These are phyloP conservation scores for Trichocomaceae sp. DNA, from an alignment of 2,329 filamentous ascomycete species.

Conservation along the genomic window DNA sequence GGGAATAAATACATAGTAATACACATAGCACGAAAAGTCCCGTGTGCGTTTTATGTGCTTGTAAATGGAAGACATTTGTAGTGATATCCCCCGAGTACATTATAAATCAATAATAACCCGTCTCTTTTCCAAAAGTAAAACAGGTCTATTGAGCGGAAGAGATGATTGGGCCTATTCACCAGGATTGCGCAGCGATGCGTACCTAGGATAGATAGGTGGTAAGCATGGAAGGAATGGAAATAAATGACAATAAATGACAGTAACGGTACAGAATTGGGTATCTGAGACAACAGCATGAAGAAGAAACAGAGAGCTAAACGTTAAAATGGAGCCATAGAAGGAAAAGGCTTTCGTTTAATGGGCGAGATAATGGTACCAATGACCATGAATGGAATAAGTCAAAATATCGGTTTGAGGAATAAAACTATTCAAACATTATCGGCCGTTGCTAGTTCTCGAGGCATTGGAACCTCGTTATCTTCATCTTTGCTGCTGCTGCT, in stretches of 20 bases:
- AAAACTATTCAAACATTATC: slow-evolving; percentile 1
- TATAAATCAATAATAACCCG: neutral
- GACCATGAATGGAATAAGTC: neutral
- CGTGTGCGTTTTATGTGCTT: neutral
- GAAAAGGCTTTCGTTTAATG: neutral
- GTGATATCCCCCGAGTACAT: neutral
- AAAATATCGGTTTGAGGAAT: no score
- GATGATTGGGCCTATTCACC: neutral
- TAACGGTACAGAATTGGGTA: slow-evolving; percentile 9
- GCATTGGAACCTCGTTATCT: slow-evolving; percentile 13
- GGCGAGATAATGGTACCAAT: neutral
- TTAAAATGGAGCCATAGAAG: neutral
- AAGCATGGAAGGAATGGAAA: neutral
- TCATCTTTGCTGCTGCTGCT: slow-evolving; percentile 23
- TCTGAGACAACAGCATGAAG: slow-evolving; percentile 9
- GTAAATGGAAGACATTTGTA: neutral
- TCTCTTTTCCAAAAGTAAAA: neutral
- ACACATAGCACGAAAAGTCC: neutral
- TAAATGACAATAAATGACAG: neutral
- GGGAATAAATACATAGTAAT: neutral
- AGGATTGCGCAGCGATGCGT: neutral
- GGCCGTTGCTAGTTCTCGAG: neutral
- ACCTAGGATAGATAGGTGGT: neutral
- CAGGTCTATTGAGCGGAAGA: neutral
- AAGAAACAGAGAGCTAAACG: neutral